Evolutionary conservation across 2,329 filamentous ascomycete species (phyloP).

Genomic region (Colletotrichum liriopes): DNA sequence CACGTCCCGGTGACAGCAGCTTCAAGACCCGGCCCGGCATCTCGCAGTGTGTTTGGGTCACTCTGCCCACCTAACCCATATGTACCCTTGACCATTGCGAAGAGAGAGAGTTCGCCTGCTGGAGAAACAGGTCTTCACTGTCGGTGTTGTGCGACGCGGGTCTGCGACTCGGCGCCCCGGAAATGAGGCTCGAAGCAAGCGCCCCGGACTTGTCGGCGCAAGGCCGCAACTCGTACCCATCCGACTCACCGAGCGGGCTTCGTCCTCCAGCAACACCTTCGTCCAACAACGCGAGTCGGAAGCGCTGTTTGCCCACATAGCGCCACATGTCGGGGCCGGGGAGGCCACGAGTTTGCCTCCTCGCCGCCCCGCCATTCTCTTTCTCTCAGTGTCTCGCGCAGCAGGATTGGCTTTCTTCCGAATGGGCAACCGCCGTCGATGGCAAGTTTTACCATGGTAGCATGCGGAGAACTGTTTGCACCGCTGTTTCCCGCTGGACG

Average conservation of each 20-base stretch:
- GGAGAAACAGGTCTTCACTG: not conserved
- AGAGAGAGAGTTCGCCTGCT: not conserved
- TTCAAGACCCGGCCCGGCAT: not conserved
- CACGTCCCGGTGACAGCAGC: not conserved
- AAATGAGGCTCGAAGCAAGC: not conserved
- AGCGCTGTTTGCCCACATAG: not conserved
- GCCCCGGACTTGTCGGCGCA: conserved; percentile 2
- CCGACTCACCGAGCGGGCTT: not conserved
- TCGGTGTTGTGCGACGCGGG: not conserved
- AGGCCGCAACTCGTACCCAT: not conserved
- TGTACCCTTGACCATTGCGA: not conserved
- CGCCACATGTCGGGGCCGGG: not conserved
- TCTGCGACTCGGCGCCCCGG: not conserved
- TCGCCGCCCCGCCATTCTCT: conserved; percentile 24
- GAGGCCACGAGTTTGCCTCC: conserved; percentile 16
- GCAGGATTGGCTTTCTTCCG: conserved; percentile 8
- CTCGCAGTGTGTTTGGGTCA: not conserved
- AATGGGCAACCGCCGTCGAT: not conserved
- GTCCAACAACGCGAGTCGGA: not conserved
- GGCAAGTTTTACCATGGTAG: conserved; percentile 4
- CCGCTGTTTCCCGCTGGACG: conserved; percentile 20
- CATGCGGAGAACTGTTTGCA: conserved; percentile 10
- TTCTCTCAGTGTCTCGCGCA: conserved; percentile 31
- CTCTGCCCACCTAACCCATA: not conserved
- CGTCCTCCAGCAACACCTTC: not conserved